Percentiles rank a stretch among this genome's conserved stretches.
These are phyloP conservation scores for Tetrahymena thermophila DNA, from an alignment of 73 alveolate species.

Conservation along the genomic window DNA sequence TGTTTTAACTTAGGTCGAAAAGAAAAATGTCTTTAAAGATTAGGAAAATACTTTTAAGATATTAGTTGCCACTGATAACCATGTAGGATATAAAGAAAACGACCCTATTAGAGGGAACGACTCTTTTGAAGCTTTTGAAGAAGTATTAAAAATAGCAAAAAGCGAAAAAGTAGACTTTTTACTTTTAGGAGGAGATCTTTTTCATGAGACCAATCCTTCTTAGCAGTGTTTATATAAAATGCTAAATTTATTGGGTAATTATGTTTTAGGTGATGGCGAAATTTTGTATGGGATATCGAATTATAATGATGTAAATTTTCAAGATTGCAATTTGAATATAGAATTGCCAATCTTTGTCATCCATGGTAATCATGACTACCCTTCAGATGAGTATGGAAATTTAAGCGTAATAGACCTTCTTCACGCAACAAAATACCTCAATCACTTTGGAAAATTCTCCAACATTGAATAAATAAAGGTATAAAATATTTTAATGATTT, in stretches of 20 bases:
- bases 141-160: constrained; percentile 66
- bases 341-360: constrained; percentile 86
- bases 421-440: constrained; percentile 68
- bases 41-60: constrained; percentile 52
- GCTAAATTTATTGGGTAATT: constrained; percentile 64
- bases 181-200: constrained; percentile 95
- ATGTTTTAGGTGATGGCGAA: constrained; percentile 83
- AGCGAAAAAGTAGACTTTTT: constrained; percentile 61
- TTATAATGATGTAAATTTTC: constrained; percentile 64
- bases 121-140: constrained; percentile 87
- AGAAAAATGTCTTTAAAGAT: not conserved
- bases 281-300: constrained; percentile 60
- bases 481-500: not conserved
- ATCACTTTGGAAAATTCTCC: constrained; percentile 83
- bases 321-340: constrained; percentile 68
- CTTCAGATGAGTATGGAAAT: constrained; percentile 73
- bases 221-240: constrained; percentile 65
- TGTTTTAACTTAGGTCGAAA: not conserved
- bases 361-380: constrained; percentile 98
- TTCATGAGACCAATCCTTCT: constrained; percentile 93
- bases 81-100: constrained; percentile 87
- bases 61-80: constrained; percentile 91
- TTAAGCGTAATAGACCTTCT: constrained; percentile 78
- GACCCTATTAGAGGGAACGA: constrained; percentile 86
- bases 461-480: constrained; percentile 16